Percentiles rank a stretch among this genome's conserved stretches.
These are phyloP conservation scores for Solanum gandarillasii DNA, from an alignment of 257 asterid genomes.

Conservation along the genomic window DNA sequence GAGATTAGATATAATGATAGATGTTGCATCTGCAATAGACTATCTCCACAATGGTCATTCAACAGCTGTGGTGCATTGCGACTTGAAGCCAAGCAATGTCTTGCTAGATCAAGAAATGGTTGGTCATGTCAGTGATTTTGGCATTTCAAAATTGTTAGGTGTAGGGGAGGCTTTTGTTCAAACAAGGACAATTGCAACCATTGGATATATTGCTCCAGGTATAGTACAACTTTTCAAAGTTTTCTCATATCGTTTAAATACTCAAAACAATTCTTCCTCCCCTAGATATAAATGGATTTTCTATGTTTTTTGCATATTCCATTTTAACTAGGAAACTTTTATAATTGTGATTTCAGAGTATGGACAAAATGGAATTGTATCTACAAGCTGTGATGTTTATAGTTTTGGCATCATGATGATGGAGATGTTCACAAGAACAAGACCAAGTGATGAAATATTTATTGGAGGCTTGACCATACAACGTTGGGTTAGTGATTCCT, in stretches of 20 bases:
- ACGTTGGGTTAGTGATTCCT: not conserved
- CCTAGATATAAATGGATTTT: not conserved
- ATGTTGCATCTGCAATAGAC: not conserved
- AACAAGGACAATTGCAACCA: not conserved
- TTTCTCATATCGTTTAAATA: not conserved
- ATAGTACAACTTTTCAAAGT: too few relatives aligned
- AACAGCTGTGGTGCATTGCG: not conserved
- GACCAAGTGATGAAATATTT: not conserved
- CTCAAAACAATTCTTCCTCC: not conserved
- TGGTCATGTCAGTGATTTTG: not conserved
- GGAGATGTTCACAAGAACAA: not conserved
- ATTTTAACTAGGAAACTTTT: not conserved
- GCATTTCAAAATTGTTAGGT: not conserved
- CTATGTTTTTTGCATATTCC: not conserved
- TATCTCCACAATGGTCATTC: not conserved
- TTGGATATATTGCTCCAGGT: not conserved
- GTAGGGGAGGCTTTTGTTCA: not conserved
- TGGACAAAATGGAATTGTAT: not conserved
- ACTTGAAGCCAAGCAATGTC: not conserved
- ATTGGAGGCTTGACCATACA: not conserved
- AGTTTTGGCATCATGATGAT: not conserved
- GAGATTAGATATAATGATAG: not conserved
- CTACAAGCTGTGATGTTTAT: not conserved
- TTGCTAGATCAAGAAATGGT: not conserved
- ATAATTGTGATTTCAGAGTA: not conserved